Base-by-base conservation (phyloP, 306 rosid genomes). In the Dryas alaskensis region DNA sequence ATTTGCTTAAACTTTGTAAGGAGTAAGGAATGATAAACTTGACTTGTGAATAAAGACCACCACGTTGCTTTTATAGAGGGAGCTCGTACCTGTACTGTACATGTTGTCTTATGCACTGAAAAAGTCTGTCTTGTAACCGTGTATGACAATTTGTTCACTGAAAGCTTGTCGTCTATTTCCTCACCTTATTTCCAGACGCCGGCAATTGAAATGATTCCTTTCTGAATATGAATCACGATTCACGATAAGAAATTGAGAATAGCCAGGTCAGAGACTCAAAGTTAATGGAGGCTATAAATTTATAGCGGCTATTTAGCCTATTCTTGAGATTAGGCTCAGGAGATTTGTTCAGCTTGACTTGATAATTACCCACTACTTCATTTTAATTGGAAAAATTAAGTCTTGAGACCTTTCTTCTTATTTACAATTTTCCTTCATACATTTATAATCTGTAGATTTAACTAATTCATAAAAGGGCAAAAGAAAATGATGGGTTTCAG, bases 151-250 rank as follows among this genome's bases (percentile, higher is more conserved):
- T 43, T 43, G 25, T 14, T 42, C 9, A 63, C 68, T 43, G 4
- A 63, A 31, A 9, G 46, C 42, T 68, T 9, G 19, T 52, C 73
- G 16, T 51, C 31, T 14, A 7, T 69, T 12, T 37, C 61, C 48
- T 39, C 39, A 4, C 17, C 39, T n/a, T 40, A 13, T 40, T 69
- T 60, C 37, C 19, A 39, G 39, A 42, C 14, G 25, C 43, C 19
- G 60, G 72, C 60, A 68, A 60, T 25, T 69, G 72, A 52, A 37
- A 31, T 51, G 46, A 68, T 68, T 31, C 37, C 16, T 68, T 37
- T 14, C 48, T 37, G 60, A 12, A 16, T 66, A 22, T 11, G 43
- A 5, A 59, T 31, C 37, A 31, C 1, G 11, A n/a, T 2, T 31
- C 37, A 31, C 1, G 11, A n/a, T 2, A 10, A 19, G 40, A 65